Conservation (phyloP, 2,329 filamentous ascomycete species). For the Chaetomiaceae sp. region DNA sequence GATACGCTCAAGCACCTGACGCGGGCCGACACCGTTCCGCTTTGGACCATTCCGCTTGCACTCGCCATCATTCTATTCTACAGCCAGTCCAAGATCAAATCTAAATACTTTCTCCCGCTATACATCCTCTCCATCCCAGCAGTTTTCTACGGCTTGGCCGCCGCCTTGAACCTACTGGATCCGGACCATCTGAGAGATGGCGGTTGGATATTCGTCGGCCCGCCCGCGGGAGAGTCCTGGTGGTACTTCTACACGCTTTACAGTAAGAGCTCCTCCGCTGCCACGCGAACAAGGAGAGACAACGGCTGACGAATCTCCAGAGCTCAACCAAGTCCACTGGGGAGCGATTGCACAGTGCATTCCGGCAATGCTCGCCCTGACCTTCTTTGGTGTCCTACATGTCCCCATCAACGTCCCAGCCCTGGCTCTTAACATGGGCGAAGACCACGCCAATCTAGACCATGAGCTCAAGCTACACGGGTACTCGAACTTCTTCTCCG, state of each 20-base stretch:
- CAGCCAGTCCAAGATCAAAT: conserved; percentile 70
- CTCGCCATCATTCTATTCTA: conserved; percentile 73
- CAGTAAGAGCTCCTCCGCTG: conserved; percentile 51
- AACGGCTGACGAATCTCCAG: conserved; percentile 40
- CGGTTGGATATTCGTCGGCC: conserved; percentile 91
- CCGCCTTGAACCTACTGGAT: conserved; percentile 62
- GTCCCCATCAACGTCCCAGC: conserved; percentile 98
- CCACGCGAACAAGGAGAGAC: neutral
- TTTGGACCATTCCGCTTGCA: conserved; percentile 77
- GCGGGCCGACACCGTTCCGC: conserved; percentile 65
- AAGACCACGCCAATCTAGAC: conserved; percentile 89
- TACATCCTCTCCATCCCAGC: conserved; percentile 79
- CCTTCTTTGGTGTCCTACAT: conserved; percentile 95
- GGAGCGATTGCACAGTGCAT: conserved; percentile 76
- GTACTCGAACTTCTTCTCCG: conserved; percentile 86
- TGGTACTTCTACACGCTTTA: conserved; percentile 98
- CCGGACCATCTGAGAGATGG: conserved; percentile 61
- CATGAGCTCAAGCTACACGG: conserved; percentile 89
- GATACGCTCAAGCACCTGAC: conserved; percentile 72
- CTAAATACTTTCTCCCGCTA: conserved; percentile 78
- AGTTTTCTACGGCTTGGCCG: conserved; percentile 74
- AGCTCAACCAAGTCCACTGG: conserved; percentile 79
- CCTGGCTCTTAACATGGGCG: conserved; percentile 80
- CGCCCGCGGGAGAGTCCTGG: conserved; percentile 81
- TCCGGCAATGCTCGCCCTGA: conserved; percentile 92